phyloP scores from a whole-genome alignment of 805 yeast species.

The Saturnispora diversa region DNA sequence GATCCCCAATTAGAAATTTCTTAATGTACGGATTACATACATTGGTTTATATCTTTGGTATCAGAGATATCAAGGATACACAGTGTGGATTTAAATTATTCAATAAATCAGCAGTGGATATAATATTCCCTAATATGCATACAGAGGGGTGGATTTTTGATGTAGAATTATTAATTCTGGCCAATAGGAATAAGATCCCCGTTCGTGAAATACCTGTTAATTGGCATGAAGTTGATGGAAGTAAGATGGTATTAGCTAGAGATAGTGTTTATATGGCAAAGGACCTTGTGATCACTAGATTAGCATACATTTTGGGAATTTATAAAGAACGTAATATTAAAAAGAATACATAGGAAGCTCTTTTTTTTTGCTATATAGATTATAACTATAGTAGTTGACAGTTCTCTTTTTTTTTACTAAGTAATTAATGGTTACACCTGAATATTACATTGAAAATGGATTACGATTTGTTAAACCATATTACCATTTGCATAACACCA shows the following conservation, averaged over 20 bases:
- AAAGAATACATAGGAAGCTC: conserved; percentile 4
- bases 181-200: conserved; percentile 57
- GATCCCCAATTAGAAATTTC: conserved; percentile 80
- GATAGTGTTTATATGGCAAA: conserved; percentile 91
- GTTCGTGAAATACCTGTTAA: conserved; percentile 76
- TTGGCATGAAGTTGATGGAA: conserved; percentile 97
- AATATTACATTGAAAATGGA: conserved; percentile 9
- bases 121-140: conserved; percentile 83
- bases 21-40: conserved; percentile 90
- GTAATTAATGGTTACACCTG: conserved; percentile 4
- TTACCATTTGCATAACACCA: conserved; percentile 29
- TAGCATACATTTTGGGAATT: conserved; percentile 81
- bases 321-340: conserved; percentile 33
- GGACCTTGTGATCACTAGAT: conserved; percentile 81
- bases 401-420: not conserved
- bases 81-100: conserved; percentile 97
- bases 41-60: conserved; percentile 81
- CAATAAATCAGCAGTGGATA: conserved; percentile 54
- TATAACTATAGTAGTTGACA: no score
- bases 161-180: conserved; percentile 82
- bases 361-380: no score
- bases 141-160: conserved; percentile 99
- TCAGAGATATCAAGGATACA: conserved; percentile 79
- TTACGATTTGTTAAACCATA: conserved; percentile 33
- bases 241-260: conserved; percentile 84